Evolutionary conservation across 768 basidiomycete species (phyloP).

Genomic region (Pleurotus platypus): DNA sequence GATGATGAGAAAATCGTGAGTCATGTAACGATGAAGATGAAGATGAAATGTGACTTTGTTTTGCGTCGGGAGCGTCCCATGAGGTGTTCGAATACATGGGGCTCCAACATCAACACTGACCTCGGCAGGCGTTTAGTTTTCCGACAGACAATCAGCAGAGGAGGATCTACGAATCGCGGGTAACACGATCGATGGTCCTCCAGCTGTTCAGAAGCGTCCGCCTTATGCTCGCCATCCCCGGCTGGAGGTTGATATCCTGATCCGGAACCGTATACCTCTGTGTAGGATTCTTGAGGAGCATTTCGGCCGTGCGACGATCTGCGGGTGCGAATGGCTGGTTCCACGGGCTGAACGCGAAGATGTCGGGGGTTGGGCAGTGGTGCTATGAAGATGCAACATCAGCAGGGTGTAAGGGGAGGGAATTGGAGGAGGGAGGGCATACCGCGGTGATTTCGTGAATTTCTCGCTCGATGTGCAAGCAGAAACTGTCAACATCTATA

Average conservation of each 20-base stretch:
- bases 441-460: constrained; percentile 72
- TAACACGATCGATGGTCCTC: constrained; percentile 35
- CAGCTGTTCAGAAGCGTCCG: constrained; percentile 38
- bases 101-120: too few species aligned
- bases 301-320: constrained; percentile 53
- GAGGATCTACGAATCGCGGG: constrained; percentile 11
- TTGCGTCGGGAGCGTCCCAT: neutral
- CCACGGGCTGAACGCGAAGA: constrained; percentile 50
- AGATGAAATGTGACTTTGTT: neutral
- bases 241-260: constrained; percentile 18
- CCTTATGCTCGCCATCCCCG: constrained; percentile 32
- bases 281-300: constrained; percentile 37
- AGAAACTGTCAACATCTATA: constrained; percentile 68
- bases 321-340: constrained; percentile 73
- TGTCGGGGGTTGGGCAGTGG: constrained; percentile 46
- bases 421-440: constrained; percentile 11
- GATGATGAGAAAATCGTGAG: neutral
- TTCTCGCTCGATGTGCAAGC: constrained; percentile 61
- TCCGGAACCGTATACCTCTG: constrained; percentile 31
- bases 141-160: neutral
- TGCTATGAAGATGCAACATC: constrained; percentile 35
- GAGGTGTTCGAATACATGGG: too few species aligned
- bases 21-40: too few species aligned
- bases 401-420: neutral
- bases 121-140: too few species aligned